Percentiles rank a stretch among this genome's conserved stretches.
Evolutionary conservation across 2,329 filamentous ascomycete genomes (phyloP).

Genomic region (Arthrobotrys sphaeroides): DNA sequence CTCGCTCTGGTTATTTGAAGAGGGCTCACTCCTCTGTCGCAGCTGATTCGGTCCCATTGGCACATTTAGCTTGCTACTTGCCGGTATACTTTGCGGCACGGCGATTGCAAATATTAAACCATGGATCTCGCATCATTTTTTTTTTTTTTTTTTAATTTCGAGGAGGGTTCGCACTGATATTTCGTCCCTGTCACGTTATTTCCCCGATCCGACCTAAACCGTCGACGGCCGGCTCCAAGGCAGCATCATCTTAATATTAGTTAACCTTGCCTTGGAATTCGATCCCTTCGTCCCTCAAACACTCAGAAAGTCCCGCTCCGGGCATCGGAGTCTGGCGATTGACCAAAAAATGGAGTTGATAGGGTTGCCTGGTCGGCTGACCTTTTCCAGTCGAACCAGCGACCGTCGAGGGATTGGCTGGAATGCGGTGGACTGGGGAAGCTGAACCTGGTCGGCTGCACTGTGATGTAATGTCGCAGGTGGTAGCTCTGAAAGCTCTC

Average conservation of each 20-base stretch:
- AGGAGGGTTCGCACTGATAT: background rate
- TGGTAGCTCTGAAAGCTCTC: background rate
- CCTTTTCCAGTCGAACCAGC: slow-evolving; percentile 32
- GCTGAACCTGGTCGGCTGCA: slow-evolving; percentile 46
- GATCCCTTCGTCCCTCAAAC: slow-evolving; percentile 1
- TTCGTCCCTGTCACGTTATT: slow-evolving; percentile 33
- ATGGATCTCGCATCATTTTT: slow-evolving; percentile 29
- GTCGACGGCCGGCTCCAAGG: slow-evolving; percentile 22
- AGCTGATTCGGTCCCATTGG: slow-evolving; percentile 39
- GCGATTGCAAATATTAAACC: slow-evolving; percentile 14
- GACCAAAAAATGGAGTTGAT: slow-evolving; percentile 20
- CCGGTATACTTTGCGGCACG: background rate
- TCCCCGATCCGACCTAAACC: background rate
- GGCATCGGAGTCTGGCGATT: slow-evolving; percentile 41
- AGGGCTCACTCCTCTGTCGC: slow-evolving; percentile 27
- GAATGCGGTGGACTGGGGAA: slow-evolving; percentile 37
- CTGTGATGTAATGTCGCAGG: slow-evolving; percentile 52
- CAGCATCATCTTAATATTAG: slow-evolving; percentile 16
- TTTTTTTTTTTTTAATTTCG: too few relatives aligned
- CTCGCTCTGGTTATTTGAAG: slow-evolving; percentile 7
- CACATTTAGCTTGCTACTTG: background rate
- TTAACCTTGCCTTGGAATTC: slow-evolving; percentile 12
- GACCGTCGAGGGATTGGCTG: slow-evolving; percentile 37
- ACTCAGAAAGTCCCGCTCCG: background rate
- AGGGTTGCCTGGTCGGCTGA: slow-evolving; percentile 48